Conservation (phyloP, 352 stramenopile species). For the Globisporangium middletonii region DNA sequence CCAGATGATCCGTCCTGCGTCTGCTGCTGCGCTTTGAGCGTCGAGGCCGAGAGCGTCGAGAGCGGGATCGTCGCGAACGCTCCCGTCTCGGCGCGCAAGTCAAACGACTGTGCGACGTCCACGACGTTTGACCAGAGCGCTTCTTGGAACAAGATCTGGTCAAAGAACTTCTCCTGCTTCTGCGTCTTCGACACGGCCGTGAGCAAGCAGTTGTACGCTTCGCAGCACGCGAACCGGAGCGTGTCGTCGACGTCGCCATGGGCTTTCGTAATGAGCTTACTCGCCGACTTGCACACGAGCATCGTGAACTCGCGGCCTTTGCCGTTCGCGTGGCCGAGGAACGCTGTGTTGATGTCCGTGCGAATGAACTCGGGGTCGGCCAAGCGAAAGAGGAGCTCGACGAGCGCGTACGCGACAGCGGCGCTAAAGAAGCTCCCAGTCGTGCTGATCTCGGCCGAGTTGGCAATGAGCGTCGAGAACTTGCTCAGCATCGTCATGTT, state of each 20-base stretch:
- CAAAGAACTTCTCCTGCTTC: slow-evolving; percentile 85
- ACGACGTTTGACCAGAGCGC: slow-evolving; percentile 67
- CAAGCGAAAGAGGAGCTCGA: slow-evolving; percentile 64
- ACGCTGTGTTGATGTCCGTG: slow-evolving; percentile 58
- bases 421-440: slow-evolving; percentile 34
- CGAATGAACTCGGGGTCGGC: slow-evolving; percentile 61
- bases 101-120: slow-evolving; percentile 31
- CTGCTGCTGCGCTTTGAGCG: slow-evolving; percentile 27
- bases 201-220: slow-evolving; percentile 71
- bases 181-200: slow-evolving; percentile 74
- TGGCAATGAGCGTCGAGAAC: slow-evolving; percentile 48
- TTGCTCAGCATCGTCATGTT: slow-evolving; percentile 38
- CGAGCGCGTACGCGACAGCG: slow-evolving; percentile 50
- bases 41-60: slow-evolving; percentile 36
- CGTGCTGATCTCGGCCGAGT: slow-evolving; percentile 36
- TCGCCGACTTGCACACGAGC: slow-evolving; percentile 79
- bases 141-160: slow-evolving; percentile 80
- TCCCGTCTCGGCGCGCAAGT: slow-evolving; percentile 46
- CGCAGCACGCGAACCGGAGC: slow-evolving; percentile 41
- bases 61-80: slow-evolving; percentile 46
- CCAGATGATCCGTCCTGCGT: slow-evolving; percentile 8
- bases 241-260: slow-evolving; percentile 31
- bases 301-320: slow-evolving; percentile 83
- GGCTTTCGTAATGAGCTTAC: slow-evolving; percentile 58
- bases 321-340: slow-evolving; percentile 58